Evolutionary conservation across 306 rosid genomes (phyloP).

Genomic region (Coriaria nepalensis): DNA sequence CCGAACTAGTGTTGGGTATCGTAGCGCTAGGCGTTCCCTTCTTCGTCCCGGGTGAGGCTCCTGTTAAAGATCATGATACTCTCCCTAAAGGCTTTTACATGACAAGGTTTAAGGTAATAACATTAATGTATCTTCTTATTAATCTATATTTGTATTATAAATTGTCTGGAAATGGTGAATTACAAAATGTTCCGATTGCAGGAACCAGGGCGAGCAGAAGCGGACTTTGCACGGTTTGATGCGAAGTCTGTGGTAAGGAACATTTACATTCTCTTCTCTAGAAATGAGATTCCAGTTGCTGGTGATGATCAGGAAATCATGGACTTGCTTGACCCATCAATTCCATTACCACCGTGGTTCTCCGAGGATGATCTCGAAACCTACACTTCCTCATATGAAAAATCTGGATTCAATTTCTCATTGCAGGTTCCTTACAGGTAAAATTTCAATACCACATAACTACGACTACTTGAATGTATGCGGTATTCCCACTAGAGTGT

Average conservation of each 20-base stretch:
- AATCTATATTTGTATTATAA: no score
- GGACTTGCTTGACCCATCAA: conserved; percentile 39
- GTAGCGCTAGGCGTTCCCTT: conserved; percentile 38
- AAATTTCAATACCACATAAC: no score
- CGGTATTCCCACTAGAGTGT: not conserved
- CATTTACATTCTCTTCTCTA: conserved; percentile 46
- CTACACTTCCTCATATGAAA: not conserved
- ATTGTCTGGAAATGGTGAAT: not conserved
- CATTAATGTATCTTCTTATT: no score
- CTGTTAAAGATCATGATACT: conserved; percentile 25
- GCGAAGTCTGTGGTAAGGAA: conserved; percentile 34
- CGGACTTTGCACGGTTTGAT: conserved; percentile 41
- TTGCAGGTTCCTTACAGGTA: conserved; percentile 58
- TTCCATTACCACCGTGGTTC: conserved; percentile 49
- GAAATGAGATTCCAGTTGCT: conserved; percentile 45
- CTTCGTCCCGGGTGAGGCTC: no score
- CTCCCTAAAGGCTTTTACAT: conserved; percentile 49
- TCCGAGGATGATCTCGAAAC: conserved; percentile 41
- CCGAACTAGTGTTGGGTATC: conserved; percentile 34
- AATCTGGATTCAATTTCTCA: conserved; percentile 43
- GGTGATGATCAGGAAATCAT: conserved; percentile 38
- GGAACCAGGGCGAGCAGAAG: conserved; percentile 60
- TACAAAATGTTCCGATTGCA: not conserved
- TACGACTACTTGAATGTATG: not conserved
- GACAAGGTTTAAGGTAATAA: conserved; percentile 33